Percentiles rank a stretch among this genome's conserved stretches.
Evolutionary conservation across 139 green algal genomes (phyloP).

Genomic region (Chlamydomonas schloesseri): DNA sequence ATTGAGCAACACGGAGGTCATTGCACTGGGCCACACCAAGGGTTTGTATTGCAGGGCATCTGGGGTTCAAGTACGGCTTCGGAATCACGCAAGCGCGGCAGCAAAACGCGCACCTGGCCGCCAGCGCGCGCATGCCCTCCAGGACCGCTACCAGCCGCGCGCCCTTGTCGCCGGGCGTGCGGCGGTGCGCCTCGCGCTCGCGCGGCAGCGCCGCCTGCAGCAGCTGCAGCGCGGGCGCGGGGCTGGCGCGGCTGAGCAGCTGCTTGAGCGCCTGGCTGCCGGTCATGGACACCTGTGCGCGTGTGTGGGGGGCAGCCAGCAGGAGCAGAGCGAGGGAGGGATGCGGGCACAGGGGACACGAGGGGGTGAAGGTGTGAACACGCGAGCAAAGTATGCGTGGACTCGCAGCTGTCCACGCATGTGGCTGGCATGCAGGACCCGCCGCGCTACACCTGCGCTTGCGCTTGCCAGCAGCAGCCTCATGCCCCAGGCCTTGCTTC

Average conservation of each 20-base stretch:
- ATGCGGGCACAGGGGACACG: no score
- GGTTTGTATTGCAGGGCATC: no score
- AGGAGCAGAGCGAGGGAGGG: background rate
- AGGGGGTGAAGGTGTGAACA: no score
- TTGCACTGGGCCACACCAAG: no score
- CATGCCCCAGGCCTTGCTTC: background rate
- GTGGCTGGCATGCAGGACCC: no score
- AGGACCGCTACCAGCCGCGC: constrained; percentile 32
- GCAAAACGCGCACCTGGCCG: background rate
- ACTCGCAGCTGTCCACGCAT: no score
- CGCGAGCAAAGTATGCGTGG: no score
- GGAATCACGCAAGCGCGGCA: no score
- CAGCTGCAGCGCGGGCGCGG: background rate
- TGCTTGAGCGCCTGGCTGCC: background rate
- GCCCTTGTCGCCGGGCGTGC: background rate
- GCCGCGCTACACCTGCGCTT: no score
- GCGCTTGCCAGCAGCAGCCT: background rate
- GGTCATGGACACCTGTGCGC: constrained; percentile 8
- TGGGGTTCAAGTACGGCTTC: no score
- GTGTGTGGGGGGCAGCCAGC: background rate
- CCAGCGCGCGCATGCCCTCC: constrained; percentile 15
- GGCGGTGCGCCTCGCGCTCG: constrained; percentile 12
- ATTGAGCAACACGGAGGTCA: no score
- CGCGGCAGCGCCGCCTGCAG: constrained; percentile 26
- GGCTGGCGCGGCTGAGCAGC: background rate